Conservation (phyloP, 306 rosid species). For the Cucumis melo region DNA sequence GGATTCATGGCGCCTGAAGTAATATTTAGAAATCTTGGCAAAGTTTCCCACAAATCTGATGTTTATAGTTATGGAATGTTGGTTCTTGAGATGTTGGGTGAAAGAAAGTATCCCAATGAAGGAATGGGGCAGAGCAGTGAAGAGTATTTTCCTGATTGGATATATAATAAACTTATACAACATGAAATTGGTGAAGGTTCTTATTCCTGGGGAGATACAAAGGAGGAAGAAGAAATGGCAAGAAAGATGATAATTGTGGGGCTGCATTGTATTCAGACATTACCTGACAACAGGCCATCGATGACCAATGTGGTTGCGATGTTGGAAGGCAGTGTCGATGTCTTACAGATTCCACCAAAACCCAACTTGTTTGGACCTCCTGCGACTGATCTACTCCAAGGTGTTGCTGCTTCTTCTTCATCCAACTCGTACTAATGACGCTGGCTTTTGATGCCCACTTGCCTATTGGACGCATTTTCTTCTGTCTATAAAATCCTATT, state of each 20-base stretch:
- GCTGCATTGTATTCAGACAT: neutral
- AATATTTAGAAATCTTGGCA: neutral
- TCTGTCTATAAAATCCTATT: neutral
- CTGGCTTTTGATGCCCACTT: neutral
- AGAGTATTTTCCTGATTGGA: neutral
- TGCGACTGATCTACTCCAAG: neutral
- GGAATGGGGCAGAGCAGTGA: neutral
- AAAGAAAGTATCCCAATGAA: neutral
- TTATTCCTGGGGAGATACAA: neutral
- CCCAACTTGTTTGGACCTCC: neutral
- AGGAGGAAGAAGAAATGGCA: neutral
- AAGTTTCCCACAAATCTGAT: neutral
- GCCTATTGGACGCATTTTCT: neutral
- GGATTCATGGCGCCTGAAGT: constrained; percentile 2
- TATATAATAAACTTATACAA: neutral
- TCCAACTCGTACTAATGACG: neutral
- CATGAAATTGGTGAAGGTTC: neutral
- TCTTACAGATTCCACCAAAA: constrained; percentile 1
- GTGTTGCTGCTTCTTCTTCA: neutral
- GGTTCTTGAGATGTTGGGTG: neutral
- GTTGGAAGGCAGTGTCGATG: neutral
- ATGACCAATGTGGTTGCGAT: neutral
- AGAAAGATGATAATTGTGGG: neutral
- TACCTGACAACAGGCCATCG: neutral
- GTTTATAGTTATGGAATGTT: constrained; percentile 7